Percentiles rank a stretch among this genome's conserved stretches.
Evolutionary conservation across 768 basidiomycete species (phyloP).

Genomic region (Russula brevipes): DNA sequence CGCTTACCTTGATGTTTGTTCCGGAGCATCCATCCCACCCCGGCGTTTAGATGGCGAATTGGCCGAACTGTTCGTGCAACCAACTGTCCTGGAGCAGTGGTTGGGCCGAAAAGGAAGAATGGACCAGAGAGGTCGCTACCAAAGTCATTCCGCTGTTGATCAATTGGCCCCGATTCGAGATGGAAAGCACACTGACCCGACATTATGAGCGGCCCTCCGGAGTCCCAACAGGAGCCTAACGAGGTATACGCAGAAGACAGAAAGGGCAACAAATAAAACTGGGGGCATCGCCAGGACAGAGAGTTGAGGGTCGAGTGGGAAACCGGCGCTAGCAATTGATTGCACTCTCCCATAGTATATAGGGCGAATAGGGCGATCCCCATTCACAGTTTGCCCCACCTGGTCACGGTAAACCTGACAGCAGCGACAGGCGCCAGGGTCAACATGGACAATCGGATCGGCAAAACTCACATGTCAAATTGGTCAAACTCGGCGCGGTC

Average conservation of each 20-base stretch:
- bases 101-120: not conserved
- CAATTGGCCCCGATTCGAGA: not conserved
- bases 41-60: not conserved
- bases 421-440: no score
- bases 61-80: not conserved
- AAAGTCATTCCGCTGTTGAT: not conserved
- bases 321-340: no score
- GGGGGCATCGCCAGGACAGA: not conserved
- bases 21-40: not conserved
- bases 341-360: no score
- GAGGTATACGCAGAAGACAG: not conserved
- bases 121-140: slow-evolving; percentile 7
- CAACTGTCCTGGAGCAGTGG: not conserved
- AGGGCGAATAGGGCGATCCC: no score
- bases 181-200: not conserved
- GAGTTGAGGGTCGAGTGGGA: no score
- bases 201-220: not conserved
- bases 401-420: no score
- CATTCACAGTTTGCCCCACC: no score
- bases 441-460: no score
- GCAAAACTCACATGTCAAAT: no score
- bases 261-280: not conserved
- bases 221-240: not conserved
- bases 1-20: slow-evolving; percentile 8
- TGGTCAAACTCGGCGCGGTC: no score